Percentiles rank a stretch among this genome's conserved stretches.
Evolutionary conservation across 495 filamentous ascomycete genomes (phyloP).

Genomic region (Chaetomium fimeti): DNA sequence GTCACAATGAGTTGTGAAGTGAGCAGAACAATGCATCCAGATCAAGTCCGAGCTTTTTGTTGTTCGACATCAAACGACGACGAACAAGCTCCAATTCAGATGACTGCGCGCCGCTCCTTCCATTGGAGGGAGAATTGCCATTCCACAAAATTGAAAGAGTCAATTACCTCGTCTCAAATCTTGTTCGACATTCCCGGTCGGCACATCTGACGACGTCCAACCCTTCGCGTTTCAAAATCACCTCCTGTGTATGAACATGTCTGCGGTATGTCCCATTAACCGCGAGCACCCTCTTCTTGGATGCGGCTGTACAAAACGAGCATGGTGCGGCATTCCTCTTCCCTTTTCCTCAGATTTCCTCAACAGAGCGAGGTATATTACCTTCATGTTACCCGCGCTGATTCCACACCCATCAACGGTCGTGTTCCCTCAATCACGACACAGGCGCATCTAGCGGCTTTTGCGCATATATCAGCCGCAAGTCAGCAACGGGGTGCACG

Average conservation of each 20-base stretch:
- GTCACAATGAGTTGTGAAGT: too few species aligned
- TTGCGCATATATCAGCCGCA: slow-evolving; percentile 35
- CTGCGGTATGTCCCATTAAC: background rate
- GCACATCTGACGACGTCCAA: background rate
- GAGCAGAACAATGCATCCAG: too few species aligned
- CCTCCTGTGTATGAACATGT: background rate
- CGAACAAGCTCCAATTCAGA: too few species aligned
- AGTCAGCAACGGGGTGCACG: slow-evolving; percentile 20
- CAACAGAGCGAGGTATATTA: too few species aligned
- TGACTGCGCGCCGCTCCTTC: too few species aligned
- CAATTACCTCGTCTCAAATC: too few species aligned
- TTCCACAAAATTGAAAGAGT: too few species aligned
- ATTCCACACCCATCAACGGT: too few species aligned
- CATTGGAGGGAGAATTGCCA: too few species aligned
- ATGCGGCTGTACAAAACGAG: background rate
- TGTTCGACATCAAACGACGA: too few species aligned
- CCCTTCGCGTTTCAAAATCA: background rate
- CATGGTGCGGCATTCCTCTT: background rate
- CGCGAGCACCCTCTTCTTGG: background rate
- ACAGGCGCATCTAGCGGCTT: slow-evolving; percentile 30
- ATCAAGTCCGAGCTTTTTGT: too few species aligned
- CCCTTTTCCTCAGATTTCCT: background rate
- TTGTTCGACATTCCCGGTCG: background rate
- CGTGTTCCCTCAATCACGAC: background rate
- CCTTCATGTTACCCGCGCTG: too few species aligned